A percentile compares a stretch with the other conserved stretches of the same genome.
Conservation (phyloP, 192 early-diverging fungal genomes). For the Martensiomyces pterosporus region DNA sequence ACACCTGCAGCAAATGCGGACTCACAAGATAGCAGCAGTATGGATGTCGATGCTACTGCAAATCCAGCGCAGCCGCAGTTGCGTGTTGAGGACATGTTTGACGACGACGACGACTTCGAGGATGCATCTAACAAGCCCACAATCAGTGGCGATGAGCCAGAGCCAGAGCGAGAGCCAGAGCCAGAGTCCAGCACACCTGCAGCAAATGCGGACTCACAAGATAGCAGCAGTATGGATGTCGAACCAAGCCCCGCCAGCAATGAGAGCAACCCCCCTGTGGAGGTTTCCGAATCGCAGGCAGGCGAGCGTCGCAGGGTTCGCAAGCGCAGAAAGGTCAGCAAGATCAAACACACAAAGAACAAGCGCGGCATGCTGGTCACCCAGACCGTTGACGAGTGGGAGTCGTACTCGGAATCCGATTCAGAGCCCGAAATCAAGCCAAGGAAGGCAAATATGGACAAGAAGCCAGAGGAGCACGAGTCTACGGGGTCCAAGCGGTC, state of each 20-base stretch:
- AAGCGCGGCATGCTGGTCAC: constrained; percentile 48
- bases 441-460: neutral
- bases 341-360: constrained; percentile 44
- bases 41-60: no score
- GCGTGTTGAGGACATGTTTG: constrained; percentile 50
- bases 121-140: neutral
- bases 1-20: neutral
- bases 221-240: no score
- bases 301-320: constrained; percentile 22
- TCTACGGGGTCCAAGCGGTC: constrained; percentile 1
- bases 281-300: constrained; percentile 10
- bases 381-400: constrained; percentile 45
- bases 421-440: constrained; percentile 10
- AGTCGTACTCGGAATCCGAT: constrained; percentile 46
- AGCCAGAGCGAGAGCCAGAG: neutral
- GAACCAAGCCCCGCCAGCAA: no score
- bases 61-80: no score
- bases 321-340: constrained; percentile 46
- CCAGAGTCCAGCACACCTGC: neutral
- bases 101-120: constrained; percentile 19
- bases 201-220: neutral
- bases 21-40: no score
- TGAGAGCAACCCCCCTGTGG: neutral
- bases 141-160: no score
- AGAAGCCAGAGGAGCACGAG: constrained; percentile 1